Conservation (phyloP, 805 yeast species). For the Kluyveromyces wickerhamii region DNA sequence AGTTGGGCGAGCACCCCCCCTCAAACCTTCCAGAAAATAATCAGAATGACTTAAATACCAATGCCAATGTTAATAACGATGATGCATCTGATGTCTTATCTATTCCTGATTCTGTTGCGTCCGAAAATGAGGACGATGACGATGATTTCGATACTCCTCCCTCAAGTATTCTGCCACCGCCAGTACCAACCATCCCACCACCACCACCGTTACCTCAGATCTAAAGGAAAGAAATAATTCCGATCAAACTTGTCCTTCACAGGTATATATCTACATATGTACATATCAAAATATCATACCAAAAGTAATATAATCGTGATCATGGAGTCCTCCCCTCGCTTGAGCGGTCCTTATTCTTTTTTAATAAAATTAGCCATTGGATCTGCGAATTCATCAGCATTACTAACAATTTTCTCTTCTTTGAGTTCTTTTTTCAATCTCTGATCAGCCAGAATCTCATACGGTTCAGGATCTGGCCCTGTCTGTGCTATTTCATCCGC, state of each 20-base stretch:
- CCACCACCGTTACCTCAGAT: constrained; percentile 26
- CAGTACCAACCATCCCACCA: constrained; percentile 23
- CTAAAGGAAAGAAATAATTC: background rate
- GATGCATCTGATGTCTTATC: constrained; percentile 27
- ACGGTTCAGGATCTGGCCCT: background rate
- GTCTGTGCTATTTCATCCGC: background rate
- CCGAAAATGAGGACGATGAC: constrained; percentile 20
- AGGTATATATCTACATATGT: no score
- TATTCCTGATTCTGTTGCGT: constrained; percentile 30
- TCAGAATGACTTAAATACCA: background rate
- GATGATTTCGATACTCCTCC: constrained; percentile 4
- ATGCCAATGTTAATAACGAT: constrained; percentile 9
- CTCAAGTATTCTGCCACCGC: background rate
- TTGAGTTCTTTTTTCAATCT: constrained; percentile 1
- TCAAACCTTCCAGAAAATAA: background rate
- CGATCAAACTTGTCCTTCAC: no score
- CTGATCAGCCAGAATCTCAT: constrained; percentile 3
- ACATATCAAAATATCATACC: no score
- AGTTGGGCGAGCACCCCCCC: constrained; percentile 9
- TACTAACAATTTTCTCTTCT: constrained; percentile 3
- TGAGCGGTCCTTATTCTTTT: constrained; percentile 7
- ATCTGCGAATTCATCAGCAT: constrained; percentile 31
- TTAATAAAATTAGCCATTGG: constrained; percentile 30
- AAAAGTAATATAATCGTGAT: no score
- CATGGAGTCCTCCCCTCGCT: no score